Conservation (phyloP, 257 asterid genomes). For the Ilex aquifolium region DNA sequence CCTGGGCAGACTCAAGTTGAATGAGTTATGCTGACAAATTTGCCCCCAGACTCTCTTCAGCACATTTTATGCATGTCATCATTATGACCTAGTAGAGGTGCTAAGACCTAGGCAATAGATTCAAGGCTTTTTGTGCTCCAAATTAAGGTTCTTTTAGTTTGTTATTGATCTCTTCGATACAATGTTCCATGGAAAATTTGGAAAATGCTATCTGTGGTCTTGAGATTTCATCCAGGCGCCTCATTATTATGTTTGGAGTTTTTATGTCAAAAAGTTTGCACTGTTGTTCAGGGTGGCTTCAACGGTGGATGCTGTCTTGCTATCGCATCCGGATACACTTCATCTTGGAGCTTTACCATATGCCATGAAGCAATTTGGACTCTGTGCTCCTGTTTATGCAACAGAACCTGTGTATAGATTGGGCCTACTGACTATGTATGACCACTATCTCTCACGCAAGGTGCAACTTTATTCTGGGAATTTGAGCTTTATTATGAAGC, state of each 20-base stretch:
- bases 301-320: slow-evolving; percentile 86
- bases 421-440: slow-evolving; percentile 95
- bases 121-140: too few species aligned
- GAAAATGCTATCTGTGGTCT: neutral
- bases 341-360: slow-evolving; percentile 96
- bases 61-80: too few species aligned
- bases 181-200: neutral
- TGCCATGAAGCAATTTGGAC: slow-evolving; percentile 85
- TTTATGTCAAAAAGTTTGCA: slow-evolving; percentile 8
- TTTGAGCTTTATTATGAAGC: slow-evolving; percentile 1
- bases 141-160: too few species aligned
- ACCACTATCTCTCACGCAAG: slow-evolving; percentile 90
- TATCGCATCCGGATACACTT: slow-evolving; percentile 92
- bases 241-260: neutral
- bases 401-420: slow-evolving; percentile 93
- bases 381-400: slow-evolving; percentile 79
- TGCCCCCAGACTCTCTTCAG: too few species aligned
- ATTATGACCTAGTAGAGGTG: too few species aligned
- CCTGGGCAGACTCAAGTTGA: too few species aligned
- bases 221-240: slow-evolving; percentile 11
- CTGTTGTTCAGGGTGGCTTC: slow-evolving; percentile 77
- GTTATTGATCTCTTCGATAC: too few species aligned
- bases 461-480: slow-evolving; percentile 36
- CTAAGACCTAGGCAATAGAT: too few species aligned
- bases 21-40: too few species aligned